Evolutionary conservation across 2,329 filamentous ascomycete genomes (phyloP), one percentile per base, ranked within the genome.

Genomic region (Penicillium hesseltinei): DNA sequence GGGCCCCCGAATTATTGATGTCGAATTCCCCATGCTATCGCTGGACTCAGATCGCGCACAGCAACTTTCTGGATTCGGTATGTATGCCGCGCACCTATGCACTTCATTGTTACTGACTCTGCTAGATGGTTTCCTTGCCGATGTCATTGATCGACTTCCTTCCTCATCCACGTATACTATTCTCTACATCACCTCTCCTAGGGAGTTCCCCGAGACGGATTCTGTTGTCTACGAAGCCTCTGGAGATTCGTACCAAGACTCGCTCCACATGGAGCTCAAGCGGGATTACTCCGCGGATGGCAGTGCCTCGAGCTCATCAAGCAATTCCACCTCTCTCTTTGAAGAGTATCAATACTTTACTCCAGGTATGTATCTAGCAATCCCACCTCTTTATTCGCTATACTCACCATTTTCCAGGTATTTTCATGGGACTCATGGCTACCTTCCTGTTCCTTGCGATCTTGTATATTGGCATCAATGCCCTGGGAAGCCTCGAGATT

Each of bases 301-400:
- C 11, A 53, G 46, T 21, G 31, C 45, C 4, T 57, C 61, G 7
- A 75, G 75, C 19, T 69, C 71, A 17, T 80, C 83, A 58, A 68
- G 57, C 23, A 63, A 65, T 29, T 73, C 72, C 39, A 69, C 69
- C 36, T 76, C 78, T 27, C 62, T 80, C 43, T 97, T 99, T 68
- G 89, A 95, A 76, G 92, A 90, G 74, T 99, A 99, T 75, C 89
- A 96, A 73, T 97, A 92, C 78, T 89, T 99, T 66, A 93, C 88
- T 11, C 91, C 92, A 69, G 91, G 91, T 93, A 77, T 67, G 82
- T 78, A 21, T 35, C 33, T 9, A 11, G 19, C 23, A 3, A 33
- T 36, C 3, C 5, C 5, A 17, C 23, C 5, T 49, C 15, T 43
- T 13, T 11, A 17, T 21, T 21, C 58, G 63, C 42, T 63, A 44